phyloP scores from a whole-genome alignment of 179 eudicot species.

The Beta macrorhiza region DNA sequence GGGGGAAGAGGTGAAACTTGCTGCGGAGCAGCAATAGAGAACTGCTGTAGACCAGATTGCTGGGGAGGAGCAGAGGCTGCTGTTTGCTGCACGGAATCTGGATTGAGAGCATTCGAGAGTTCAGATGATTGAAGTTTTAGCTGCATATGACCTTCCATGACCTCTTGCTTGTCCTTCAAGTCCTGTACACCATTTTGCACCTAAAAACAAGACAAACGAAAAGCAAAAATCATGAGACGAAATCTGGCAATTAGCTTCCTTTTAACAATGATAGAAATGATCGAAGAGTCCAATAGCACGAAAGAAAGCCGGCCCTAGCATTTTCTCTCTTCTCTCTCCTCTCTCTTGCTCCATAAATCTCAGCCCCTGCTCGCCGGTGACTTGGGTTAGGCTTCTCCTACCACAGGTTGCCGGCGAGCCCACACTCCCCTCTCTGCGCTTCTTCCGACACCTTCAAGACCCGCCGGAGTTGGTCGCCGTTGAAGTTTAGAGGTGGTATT shows the following conservation, averaged over 20 bases:
- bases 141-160: constrained; percentile 64
- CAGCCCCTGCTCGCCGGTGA: too few species aligned
- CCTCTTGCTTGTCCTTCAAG: constrained; percentile 82
- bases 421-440: too few species aligned
- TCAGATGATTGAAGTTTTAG: constrained; percentile 57
- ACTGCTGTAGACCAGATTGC: constrained; percentile 44
- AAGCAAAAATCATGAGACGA: constrained; percentile 2
- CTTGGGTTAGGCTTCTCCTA: too few species aligned
- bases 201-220: constrained; percentile 37
- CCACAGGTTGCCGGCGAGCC: too few species aligned
- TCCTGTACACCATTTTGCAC: constrained; percentile 70
- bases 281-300: too few species aligned
- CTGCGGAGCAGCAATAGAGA: constrained; percentile 36
- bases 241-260: neutral
- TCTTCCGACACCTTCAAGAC: too few species aligned
- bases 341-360: too few species aligned
- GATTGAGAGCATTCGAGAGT: constrained; percentile 29
- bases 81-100: constrained; percentile 39
- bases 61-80: constrained; percentile 49
- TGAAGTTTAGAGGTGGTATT: too few species aligned
- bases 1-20: constrained; percentile 38
- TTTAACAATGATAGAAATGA: neutral
- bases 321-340: too few species aligned
- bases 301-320: too few species aligned
- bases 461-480: too few species aligned